Evolutionary conservation across 768 basidiomycete species (phyloP).

Genomic region (Mycena rebaudengoi): DNA sequence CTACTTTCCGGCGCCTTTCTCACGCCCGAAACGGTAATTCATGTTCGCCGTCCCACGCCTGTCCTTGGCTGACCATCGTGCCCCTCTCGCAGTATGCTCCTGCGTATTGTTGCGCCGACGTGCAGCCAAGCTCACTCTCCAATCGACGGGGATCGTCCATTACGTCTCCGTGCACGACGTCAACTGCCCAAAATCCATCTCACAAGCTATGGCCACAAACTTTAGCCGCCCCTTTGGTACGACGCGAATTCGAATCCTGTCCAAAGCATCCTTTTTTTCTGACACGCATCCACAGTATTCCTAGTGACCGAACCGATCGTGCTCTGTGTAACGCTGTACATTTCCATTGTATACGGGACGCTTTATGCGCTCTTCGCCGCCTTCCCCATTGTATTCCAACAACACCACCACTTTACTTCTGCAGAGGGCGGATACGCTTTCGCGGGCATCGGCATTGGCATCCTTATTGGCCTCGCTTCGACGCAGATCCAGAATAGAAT

Average conservation of each 20-base stretch:
- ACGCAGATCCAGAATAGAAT: slow-evolving; percentile 63
- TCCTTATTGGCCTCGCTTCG: slow-evolving; percentile 56
- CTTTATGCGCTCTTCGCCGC: slow-evolving; percentile 73
- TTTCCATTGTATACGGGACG: slow-evolving; percentile 67
- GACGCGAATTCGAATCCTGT: slow-evolving; percentile 28
- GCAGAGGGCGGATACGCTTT: slow-evolving; percentile 69
- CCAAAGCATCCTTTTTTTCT: background rate
- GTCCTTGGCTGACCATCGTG: background rate
- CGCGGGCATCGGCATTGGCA: slow-evolving; percentile 69
- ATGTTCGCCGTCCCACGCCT: background rate
- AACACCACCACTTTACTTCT: slow-evolving; percentile 59
- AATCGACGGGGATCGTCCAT: slow-evolving; percentile 48
- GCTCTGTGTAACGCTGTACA: slow-evolving; percentile 63
- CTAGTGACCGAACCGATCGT: slow-evolving; percentile 73
- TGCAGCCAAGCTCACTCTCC: slow-evolving; percentile 51
- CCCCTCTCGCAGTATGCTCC: slow-evolving; percentile 59
- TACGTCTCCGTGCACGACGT: slow-evolving; percentile 63
- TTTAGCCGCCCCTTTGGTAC: slow-evolving; percentile 64
- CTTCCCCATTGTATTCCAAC: slow-evolving; percentile 66
- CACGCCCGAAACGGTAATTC: slow-evolving; percentile 65
- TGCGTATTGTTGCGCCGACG: slow-evolving; percentile 64
- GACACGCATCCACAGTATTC: slow-evolving; percentile 53
- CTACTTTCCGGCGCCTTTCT: slow-evolving; percentile 54
- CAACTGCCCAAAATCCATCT: slow-evolving; percentile 50
- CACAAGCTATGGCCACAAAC: slow-evolving; percentile 54